Percentiles rank a stretch among this genome's conserved stretches.
Evolutionary conservation across 2,329 filamentous ascomycete species (phyloP).

Genomic region (Tolypocladium ovalisporum): DNA sequence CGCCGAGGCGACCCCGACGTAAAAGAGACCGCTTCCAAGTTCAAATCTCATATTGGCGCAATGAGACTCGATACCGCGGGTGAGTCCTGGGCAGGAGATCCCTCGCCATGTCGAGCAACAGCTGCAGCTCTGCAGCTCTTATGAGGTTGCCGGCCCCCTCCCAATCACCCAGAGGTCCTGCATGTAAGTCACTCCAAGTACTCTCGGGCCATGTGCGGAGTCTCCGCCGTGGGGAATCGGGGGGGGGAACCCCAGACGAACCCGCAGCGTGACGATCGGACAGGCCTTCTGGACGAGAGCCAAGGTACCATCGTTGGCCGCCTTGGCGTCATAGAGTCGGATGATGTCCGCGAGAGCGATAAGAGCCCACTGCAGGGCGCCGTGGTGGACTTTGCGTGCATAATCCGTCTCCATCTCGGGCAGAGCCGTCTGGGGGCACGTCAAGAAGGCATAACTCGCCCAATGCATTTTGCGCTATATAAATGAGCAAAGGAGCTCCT

Average conservation of each 20-base stretch:
- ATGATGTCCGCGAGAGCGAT: background rate
- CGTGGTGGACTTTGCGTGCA: background rate
- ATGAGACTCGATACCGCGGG: background rate
- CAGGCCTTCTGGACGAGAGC: background rate
- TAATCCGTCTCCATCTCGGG: background rate
- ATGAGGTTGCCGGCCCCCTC: background rate
- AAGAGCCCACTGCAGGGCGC: background rate
- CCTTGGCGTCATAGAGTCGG: background rate
- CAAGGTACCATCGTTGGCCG: background rate
- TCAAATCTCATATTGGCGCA: constrained; percentile 8
- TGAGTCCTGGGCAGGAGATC: too few relatives aligned
- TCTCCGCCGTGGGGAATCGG: background rate
- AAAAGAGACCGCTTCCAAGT: constrained; percentile 8
- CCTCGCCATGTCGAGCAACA: background rate
- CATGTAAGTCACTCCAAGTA: background rate
- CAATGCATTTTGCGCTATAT: background rate
- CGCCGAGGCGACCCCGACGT: constrained; percentile 9
- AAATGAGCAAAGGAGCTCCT: background rate
- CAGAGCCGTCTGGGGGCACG: background rate
- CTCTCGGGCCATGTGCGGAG: background rate
- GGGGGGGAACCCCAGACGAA: background rate
- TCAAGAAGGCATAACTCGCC: background rate
- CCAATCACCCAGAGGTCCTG: background rate
- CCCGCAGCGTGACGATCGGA: background rate
- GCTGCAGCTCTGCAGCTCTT: background rate